These are phyloP conservation scores for Articulospora tetracladia DNA, from an alignment of 495 filamentous ascomycete genomes.

Conservation along the genomic window DNA sequence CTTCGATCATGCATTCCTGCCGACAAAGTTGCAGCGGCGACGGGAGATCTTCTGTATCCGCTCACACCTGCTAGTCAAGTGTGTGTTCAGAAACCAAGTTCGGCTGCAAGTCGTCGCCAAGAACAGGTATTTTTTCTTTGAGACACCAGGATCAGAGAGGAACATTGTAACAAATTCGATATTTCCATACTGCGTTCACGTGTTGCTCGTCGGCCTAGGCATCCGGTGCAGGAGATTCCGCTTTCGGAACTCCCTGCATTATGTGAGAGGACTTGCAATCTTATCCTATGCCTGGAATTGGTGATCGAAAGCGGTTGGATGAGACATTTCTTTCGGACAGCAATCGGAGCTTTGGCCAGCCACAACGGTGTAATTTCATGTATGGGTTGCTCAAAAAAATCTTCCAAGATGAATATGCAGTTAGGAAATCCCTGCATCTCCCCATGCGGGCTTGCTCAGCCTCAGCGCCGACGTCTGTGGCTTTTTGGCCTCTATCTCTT, in stretches of 20 bases:
- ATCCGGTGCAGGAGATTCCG: background rate
- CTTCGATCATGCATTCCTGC: background rate
- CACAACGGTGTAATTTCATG: background rate
- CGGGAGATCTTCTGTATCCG: conserved; percentile 3
- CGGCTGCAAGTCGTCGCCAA: background rate
- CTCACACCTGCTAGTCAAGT: background rate
- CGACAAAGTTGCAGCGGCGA: background rate
- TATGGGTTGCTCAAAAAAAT: background rate
- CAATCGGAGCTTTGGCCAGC: background rate
- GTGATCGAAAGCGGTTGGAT: background rate
- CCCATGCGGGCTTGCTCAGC: background rate
- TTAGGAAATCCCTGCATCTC: background rate
- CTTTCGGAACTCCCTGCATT: background rate
- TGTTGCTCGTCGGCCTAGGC: background rate
- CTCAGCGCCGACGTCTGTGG: background rate
- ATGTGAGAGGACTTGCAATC: background rate
- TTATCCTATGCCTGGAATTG: background rate
- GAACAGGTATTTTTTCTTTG: background rate
- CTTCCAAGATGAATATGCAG: background rate
- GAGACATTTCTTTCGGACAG: background rate
- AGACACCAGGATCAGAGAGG: background rate
- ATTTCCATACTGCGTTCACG: background rate
- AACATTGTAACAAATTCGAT: background rate
- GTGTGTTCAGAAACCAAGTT: background rate
- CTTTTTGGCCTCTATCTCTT: too few relatives aligned